Base-by-base conservation (phyloP, 331 rosid species). In the Prunus yedoensis region DNA sequence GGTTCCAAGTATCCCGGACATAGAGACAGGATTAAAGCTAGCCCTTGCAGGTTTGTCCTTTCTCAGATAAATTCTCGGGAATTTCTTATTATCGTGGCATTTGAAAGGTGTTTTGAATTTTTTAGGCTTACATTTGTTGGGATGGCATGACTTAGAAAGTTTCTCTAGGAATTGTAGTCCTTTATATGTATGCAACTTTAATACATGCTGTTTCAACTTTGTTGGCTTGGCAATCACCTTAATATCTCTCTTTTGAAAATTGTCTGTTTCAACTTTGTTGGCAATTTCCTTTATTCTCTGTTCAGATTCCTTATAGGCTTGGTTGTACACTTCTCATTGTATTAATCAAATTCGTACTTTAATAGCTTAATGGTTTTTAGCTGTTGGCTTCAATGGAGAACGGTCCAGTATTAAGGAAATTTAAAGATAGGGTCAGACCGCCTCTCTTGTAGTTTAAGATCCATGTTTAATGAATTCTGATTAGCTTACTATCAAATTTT, bases 21-120 rank as follows among this genome's bases (percentile, higher is more conserved):
- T 90, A 20, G 98, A 91, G 84, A 94, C 96, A 10, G 98, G 98
- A 57, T 74, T 94, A 68, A 94, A 88, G 90, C 89, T 94, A 75
- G 96, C 98, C 76, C 98, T 94, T 77, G 89, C 98, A 77, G 97
- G 98, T 94, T 72, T 57, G 35, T 50, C 64, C 65, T 66, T 54
- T 50, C n/a, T 60, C 68, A 16, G 12, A 12, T 66, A 16, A 9
- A 17, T 25, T 69, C 35, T 57, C 43, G n/a, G 21, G 3, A 43
- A 20, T 41, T 66, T 66, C 53, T 14, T 35, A 35, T 35, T 35
- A 35, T 8, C 6, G 41, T 35, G 41, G 8, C 41, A 68, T 17
- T 49, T 68, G 4, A 21, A 25, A 9, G 16, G 4, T 69, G 60
- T 32, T 69, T 17, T 28, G 61, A 46, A 18, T 23, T 50, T 50